These are phyloP conservation scores for Phialophora chinensis DNA, from an alignment of 2,329 filamentous ascomycete species.

Conservation along the genomic window DNA sequence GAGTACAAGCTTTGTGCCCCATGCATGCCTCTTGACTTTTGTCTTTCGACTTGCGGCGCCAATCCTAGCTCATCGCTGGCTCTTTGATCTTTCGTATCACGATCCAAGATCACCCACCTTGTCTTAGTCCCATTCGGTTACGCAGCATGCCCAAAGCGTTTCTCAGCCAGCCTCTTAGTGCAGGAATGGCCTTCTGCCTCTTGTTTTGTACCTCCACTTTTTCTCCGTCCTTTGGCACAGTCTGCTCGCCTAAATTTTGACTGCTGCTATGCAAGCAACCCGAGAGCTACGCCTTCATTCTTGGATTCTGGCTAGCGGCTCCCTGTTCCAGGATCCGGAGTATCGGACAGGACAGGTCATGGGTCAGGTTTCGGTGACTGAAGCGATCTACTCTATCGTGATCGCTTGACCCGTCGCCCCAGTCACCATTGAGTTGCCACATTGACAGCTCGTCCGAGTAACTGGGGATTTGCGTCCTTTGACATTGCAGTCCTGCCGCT, in stretches of 20 bases:
- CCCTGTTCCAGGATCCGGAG: slow-evolving; percentile 10
- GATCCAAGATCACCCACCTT: slow-evolving; percentile 8
- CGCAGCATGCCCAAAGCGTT: slow-evolving; percentile 9
- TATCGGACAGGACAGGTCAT: background rate
- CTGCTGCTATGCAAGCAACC: slow-evolving; percentile 5
- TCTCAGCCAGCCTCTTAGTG: background rate
- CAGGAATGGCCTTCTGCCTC: background rate
- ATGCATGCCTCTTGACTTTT: background rate
- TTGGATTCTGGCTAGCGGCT: slow-evolving; percentile 10
- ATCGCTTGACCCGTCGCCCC: background rate
- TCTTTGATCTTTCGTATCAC: slow-evolving; percentile 21
- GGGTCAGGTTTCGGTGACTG: background rate
- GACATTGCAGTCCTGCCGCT: background rate
- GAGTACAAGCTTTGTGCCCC: background rate
- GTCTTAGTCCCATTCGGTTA: slow-evolving; percentile 18
- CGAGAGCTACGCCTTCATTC: slow-evolving; percentile 13
- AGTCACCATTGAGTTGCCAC: background rate
- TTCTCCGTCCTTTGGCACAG: background rate
- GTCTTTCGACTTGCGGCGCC: background rate
- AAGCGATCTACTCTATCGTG: slow-evolving; percentile 9
- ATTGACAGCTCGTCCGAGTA: background rate
- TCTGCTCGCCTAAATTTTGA: background rate
- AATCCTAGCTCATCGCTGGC: slow-evolving; percentile 4
- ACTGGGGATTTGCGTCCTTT: background rate
- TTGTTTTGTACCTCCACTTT: slow-evolving; percentile 7